Percentiles rank a stretch among this genome's conserved stretches.
Evolutionary conservation across 148 eudicot species (phyloP).

Genomic region (Silene conica): DNA sequence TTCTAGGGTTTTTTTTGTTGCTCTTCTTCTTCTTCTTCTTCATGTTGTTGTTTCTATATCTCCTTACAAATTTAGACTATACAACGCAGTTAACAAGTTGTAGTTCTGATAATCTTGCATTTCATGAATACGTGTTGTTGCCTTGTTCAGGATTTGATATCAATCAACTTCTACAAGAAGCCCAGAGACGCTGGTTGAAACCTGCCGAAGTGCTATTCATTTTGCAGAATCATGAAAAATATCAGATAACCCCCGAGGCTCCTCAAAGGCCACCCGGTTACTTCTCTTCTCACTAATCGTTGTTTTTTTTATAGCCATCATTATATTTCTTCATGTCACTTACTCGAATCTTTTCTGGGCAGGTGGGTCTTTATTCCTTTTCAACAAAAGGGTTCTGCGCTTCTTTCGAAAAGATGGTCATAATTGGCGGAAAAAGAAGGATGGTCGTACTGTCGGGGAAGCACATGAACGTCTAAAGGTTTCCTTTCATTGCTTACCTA

Average conservation of each 20-base stretch:
- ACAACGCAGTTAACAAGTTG: too few relatives aligned
- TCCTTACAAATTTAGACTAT: too few relatives aligned
- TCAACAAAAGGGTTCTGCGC: slow-evolving; percentile 83
- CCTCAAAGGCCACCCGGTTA: slow-evolving; percentile 64
- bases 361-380: slow-evolving; percentile 90
- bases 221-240: slow-evolving; percentile 56
- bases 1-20: too few relatives aligned
- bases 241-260: slow-evolving; percentile 54
- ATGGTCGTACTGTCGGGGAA: slow-evolving; percentile 84
- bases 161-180: slow-evolving; percentile 59
- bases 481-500: slow-evolving; percentile 17
- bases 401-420: slow-evolving; percentile 92
- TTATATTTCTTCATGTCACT: slow-evolving; percentile 3
- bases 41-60: too few relatives aligned
- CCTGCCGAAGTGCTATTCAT: slow-evolving; percentile 79
- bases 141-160: slow-evolving; percentile 55
- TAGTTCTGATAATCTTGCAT: background rate
- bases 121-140: slow-evolving; percentile 4
- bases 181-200: slow-evolving; percentile 77
- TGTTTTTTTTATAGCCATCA: background rate
- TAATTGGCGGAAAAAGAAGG: slow-evolving; percentile 83
- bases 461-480: slow-evolving; percentile 98
- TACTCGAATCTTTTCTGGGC: slow-evolving; percentile 17
- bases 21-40: too few relatives aligned
- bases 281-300: slow-evolving; percentile 5